Base-by-base conservation (phyloP, 805 yeast genomes). In the Candida coquimbonensis region DNA sequence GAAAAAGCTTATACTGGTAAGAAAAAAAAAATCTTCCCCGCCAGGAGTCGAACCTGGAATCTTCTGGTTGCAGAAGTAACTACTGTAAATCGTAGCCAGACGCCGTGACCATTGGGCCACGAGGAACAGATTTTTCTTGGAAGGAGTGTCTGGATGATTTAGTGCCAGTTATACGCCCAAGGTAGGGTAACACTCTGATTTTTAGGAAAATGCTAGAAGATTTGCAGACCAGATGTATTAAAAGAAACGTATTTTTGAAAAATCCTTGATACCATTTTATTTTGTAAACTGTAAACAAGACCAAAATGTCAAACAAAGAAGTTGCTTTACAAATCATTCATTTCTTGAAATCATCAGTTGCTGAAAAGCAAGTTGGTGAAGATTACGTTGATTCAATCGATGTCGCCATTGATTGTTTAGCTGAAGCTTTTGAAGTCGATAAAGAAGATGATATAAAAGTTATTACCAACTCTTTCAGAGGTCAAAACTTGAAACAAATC, bases 371-470 rank as follows among this genome's bases (percentile, higher is more conserved):
- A 38, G 77, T 90, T 39, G 67, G 83, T 34, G 85, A 81, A 51
- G 98, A 91, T 52, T 87, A 81, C 61, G 74, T 75, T 46, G 98
- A 93, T 55, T 87, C 96, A 9, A 73, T 91, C 55, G 96, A 89
- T 53, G 95, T 91, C 43, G 98, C 98, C 49, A 76, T 89, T 53
- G 96, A 88, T 60, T 88, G 97, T 70, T 78, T 93, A 47, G 78
- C 86, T 24, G 98, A 90, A 57, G 88, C 95, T 11, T 91, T 83
- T 62, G 81, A 73, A 42, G 80, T 90, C 25, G 72, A 75, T 52
- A 73, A 74, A 54, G 81, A 75, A 25, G 69, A 68, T 21, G 73
- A 73, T 33, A 55, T 49, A 39, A 49, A 63, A 17, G 16, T 39
- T 27, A 38, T 45, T 17, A 37, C 16, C 6, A 19, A 52, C 29